A percentile compares a stretch with the other conserved stretches of the same genome.
phyloP scores from a whole-genome alignment of 2,329 filamentous ascomycete species.

The Ascocoryne sarcoides region DNA sequence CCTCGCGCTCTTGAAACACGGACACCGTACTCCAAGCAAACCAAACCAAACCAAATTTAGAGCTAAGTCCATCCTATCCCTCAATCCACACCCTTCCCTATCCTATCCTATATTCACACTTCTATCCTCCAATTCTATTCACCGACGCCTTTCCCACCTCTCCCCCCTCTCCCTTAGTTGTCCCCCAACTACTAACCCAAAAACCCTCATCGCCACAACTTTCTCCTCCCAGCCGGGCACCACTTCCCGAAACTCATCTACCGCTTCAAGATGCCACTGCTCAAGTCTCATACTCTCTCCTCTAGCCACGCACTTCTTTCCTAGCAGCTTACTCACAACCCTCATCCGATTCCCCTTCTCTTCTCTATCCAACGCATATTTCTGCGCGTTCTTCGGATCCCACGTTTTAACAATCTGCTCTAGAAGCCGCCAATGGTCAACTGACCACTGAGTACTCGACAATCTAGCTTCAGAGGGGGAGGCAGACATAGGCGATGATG shows the following conservation, averaged over 20 bases:
- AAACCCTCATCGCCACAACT: slow-evolving; percentile 25
- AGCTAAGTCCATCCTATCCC: no score
- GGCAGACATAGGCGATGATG: slow-evolving; percentile 25
- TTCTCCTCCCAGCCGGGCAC: slow-evolving; percentile 28
- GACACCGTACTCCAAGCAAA: no score
- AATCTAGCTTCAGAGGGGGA: slow-evolving; percentile 11
- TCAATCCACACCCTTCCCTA: no score
- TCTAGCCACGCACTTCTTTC: slow-evolving; percentile 16
- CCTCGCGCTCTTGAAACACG: no score
- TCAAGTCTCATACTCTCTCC: slow-evolving; percentile 21
- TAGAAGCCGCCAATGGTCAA: slow-evolving; percentile 26
- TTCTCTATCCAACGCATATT: slow-evolving; percentile 1
- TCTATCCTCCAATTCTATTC: no score
- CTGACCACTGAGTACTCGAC: slow-evolving; percentile 24
- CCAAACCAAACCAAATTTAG: no score
- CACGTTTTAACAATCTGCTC: slow-evolving; percentile 22
- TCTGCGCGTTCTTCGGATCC: slow-evolving; percentile 17
- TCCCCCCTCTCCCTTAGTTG: slow-evolving; percentile 14
- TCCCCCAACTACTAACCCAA: slow-evolving; percentile 23
- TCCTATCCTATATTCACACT: no score
- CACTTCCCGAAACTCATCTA: slow-evolving; percentile 25
- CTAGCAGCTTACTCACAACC: slow-evolving; percentile 25
- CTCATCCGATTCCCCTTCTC: slow-evolving; percentile 22
- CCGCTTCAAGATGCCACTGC: slow-evolving; percentile 29
- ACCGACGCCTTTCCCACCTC: no score